Percentiles rank a stretch among this genome's conserved stretches.
phyloP scores from a whole-genome alignment of 1,139 yeast genomes.

The Zygosaccharomyces sapae region DNA sequence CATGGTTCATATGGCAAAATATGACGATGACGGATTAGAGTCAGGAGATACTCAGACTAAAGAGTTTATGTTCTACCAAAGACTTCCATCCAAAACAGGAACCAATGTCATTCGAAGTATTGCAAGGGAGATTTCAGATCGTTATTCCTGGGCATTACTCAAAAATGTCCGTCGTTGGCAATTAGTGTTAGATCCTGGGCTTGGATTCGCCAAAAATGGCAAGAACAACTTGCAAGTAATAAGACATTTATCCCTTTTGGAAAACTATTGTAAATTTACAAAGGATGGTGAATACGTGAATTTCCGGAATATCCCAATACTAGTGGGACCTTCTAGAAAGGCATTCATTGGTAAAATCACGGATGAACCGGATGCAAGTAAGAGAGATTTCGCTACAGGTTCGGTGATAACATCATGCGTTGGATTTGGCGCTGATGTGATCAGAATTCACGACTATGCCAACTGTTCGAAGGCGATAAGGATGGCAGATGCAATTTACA shows the following conservation, averaged over 20 bases:
- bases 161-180: conserved; percentile 85
- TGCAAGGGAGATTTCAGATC: conserved; percentile 58
- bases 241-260: conserved; percentile 53
- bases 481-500: conserved; percentile 69
- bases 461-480: conserved; percentile 60
- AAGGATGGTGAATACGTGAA: conserved; percentile 17
- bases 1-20: conserved; percentile 61
- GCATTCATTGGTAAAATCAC: conserved; percentile 76
- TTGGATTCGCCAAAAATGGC: conserved; percentile 83
- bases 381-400: conserved; percentile 71
- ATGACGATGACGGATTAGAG: conserved; percentile 38
- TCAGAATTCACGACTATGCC: conserved; percentile 82
- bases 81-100: conserved; percentile 8
- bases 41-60: conserved; percentile 32
- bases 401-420: conserved; percentile 73
- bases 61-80: conserved; percentile 36
- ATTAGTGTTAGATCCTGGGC: conserved; percentile 85
- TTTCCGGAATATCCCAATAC: conserved; percentile 48
- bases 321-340: conserved; percentile 87
- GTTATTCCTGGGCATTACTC: conserved; percentile 53
- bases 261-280: conserved; percentile 44
- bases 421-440: conserved; percentile 71
- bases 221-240: conserved; percentile 66
- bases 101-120: conserved; percentile 41
- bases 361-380: conserved; percentile 43